A percentile compares a stretch with the other conserved stretches of the same genome.
Evolutionary conservation across 176 grass and related monocot genomes (phyloP).

Genomic region (Eleusine coracana): DNA sequence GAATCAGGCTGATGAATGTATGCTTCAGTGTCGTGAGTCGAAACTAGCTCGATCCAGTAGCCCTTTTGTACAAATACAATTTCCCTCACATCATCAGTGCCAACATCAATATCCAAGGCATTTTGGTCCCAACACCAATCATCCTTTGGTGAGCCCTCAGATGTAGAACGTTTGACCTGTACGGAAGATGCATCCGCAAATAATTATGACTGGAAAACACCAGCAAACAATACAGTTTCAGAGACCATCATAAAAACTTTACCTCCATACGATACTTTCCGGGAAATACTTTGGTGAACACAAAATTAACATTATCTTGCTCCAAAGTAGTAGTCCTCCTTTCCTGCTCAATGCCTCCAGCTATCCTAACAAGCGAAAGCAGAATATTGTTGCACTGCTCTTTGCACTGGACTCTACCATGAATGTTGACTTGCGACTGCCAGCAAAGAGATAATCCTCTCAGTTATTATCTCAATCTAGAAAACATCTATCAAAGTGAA

Average conservation of each 20-base stretch:
- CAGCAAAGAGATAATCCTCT: constrained; percentile 34
- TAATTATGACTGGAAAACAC: constrained; percentile 22
- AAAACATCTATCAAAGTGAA: constrained; percentile 15
- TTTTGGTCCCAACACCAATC: constrained; percentile 91
- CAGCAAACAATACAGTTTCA: neutral
- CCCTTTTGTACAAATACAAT: constrained; percentile 90
- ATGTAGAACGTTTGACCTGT: constrained; percentile 65
- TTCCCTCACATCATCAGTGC: constrained; percentile 73
- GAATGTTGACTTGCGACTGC: constrained; percentile 93
- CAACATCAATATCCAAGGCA: constrained; percentile 71
- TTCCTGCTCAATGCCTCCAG: constrained; percentile 59
- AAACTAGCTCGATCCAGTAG: constrained; percentile 85
- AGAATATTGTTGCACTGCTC: constrained; percentile 75
- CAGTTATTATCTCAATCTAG: constrained; percentile 39
- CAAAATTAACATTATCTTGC: constrained; percentile 70
- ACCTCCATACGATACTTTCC: constrained; percentile 94
- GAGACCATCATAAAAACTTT: constrained; percentile 29
- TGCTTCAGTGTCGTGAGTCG: constrained; percentile 80
- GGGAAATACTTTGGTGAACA: constrained; percentile 87
- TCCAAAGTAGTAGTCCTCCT: constrained; percentile 60
- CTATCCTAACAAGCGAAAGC: constrained; percentile 78
- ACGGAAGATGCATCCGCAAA: constrained; percentile 16
- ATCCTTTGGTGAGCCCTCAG: constrained; percentile 48
- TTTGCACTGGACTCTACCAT: constrained; percentile 87
- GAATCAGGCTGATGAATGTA: constrained; percentile 77